Percentiles rank a stretch among this genome's conserved stretches.
Conservation (phyloP, 2,329 filamentous ascomycete genomes). For the Raffaelea albimanens region DNA sequence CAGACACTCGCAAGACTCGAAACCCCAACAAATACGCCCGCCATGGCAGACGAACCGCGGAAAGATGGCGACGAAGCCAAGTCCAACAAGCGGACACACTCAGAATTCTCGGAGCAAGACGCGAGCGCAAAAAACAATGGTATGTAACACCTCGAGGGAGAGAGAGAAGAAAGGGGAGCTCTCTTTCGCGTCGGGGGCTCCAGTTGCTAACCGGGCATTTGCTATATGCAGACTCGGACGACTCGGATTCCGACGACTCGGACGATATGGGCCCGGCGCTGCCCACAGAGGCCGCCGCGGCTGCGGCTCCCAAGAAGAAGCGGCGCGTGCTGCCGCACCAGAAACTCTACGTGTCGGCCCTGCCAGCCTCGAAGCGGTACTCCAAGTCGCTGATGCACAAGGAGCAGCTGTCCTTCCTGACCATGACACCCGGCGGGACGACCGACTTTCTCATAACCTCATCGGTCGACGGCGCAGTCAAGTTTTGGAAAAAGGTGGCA, state of each 20-base stretch:
- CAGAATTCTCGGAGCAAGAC: conserved; percentile 41
- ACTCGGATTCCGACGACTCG: conserved; percentile 44
- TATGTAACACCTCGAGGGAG: neutral
- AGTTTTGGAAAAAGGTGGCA: conserved; percentile 97
- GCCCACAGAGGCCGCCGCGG: conserved; percentile 63
- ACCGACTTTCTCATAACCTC: conserved; percentile 95
- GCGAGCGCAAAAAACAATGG: conserved; percentile 12
- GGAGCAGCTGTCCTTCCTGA: conserved; percentile 82
- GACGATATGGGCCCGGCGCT: conserved; percentile 89
- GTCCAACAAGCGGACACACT: conserved; percentile 46
- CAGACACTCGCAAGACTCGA: neutral
- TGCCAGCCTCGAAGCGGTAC: conserved; percentile 74
- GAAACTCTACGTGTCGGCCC: conserved; percentile 84
- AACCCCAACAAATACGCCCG: neutral
- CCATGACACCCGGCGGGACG: conserved; percentile 68
- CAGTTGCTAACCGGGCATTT: too few relatives aligned
- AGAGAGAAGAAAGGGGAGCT: neutral
- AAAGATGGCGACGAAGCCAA: conserved; percentile 23
- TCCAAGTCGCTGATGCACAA: conserved; percentile 98
- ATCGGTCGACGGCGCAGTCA: conserved; percentile 90
- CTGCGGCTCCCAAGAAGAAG: conserved; percentile 77
- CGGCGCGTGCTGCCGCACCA: conserved; percentile 84
- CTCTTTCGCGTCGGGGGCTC: too few relatives aligned
- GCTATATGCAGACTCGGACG: neutral
- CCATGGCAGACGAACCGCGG: conserved; percentile 10